Base-by-base conservation (phyloP, 495 filamentous ascomycete genomes). In the Aspergillus nanangensis region DNA sequence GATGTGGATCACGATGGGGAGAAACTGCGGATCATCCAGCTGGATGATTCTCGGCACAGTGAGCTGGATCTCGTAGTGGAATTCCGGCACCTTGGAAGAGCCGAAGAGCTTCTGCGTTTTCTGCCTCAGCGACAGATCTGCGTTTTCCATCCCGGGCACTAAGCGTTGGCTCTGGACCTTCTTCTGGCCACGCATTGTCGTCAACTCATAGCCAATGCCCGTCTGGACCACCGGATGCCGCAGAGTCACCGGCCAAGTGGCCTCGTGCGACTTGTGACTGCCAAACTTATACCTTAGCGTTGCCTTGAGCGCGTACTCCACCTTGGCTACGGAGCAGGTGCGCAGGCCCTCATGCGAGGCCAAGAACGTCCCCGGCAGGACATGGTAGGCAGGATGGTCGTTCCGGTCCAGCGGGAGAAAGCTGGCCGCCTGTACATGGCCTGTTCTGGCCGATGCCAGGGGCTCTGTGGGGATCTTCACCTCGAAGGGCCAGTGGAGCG, bases 251-350 rank as follows among this genome's bases (percentile, higher is more conserved):
- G 53, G 50, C 2, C 11, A 14, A 5, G 50, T 42, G 8, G 56
- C 47, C 11, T 19, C 50, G 13, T 29, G 21, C 3, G 11, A 35
- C 17, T 20, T 32, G 2, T 25, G 27, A 9, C 46, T 32, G 4
- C 25, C 36, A 19, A 32, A 47, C 2, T n/a, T 33, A 41, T 49
- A 60, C 14, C 38, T 36, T 7, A 60, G 37, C 10, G 38, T 10
- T n/a, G 47, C 50, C n/a, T 44, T 31, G 8, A 60, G 43, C 29
- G 46, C 53, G 13, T 60, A 60, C 21, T 60, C 57, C 3, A 60
- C 47, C 33, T 48, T 47, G 13, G 40, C 47, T n/a, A 45, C 27
- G 19, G 53, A 50, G 4, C 11, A n/a, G 22, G 23, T 31, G 15
- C 14, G 27, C 32, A 32, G 39, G 32, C 40, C 24, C 3, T n/a